Evolutionary conservation across 805 yeast genomes (phyloP), one percentile per base, ranked within the genome.

Genomic region (Monosporozyma siamensis): DNA sequence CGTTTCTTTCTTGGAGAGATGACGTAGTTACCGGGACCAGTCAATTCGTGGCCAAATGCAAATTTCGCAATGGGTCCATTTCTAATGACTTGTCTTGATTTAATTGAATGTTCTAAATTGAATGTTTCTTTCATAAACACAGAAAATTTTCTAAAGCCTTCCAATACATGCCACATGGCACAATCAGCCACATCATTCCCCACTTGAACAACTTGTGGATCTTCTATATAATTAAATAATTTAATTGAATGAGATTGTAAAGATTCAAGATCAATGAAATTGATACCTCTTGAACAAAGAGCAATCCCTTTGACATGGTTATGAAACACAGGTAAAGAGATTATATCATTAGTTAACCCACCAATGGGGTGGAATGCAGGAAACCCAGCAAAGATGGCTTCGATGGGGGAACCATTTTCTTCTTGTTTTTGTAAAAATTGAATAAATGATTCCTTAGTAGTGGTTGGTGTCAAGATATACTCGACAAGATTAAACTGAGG

Each of bases 111-210:
- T 20, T 67, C 65, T 34, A 46, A 39, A 8, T 61, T 54, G 7
- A 60, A 56, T 14, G 68, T 47, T 24, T 52, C 49, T 3, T 44
- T 44, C 39, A 63, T 65, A 42, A 67, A 69, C 23, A 64, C 51
- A 5, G 68, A 63, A 52, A 71, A 76, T 49, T 68, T 68, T 46
- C 86, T 65, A 60, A 76, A 79, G 3, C 75, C 66, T 38, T 72
- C 71, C 45, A 79, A 54, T 1, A 78, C 64, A 48, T 73, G 73
- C 69, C 71, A 78, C 49, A 79, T 56, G 1, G 72, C 82, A 47
- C 77, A 66, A 48, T 80, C 85, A 3, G 82, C 83, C 12, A 80
- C 85, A 17, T 80, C 80, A 36, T 71, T 76, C 3, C 80, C 74
- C 0, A 77, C 78, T 56, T 75, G 64, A 39, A 44, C 53, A 6